Evolutionary conservation across 1,284 basidiomycete genomes (phyloP), one percentile per base, ranked within the genome.

Genomic region (Apiotrichum laibachii): DNA sequence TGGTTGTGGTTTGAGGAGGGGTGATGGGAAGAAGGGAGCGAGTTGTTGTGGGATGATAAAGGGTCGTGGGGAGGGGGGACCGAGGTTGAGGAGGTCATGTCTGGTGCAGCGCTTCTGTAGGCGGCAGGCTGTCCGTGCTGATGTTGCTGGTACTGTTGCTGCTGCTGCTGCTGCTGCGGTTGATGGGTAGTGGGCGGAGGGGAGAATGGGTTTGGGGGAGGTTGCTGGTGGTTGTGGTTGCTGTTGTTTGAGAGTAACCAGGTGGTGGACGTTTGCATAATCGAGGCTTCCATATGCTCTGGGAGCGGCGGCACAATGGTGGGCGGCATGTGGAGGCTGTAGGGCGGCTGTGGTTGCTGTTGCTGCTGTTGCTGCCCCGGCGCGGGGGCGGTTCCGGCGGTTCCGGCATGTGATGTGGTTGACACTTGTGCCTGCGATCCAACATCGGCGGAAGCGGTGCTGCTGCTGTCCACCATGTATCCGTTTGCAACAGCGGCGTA

Each of bases 81-180:
- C 40, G 40, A 42, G 26, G 26, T 31, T 18, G 18, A 2, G 15
- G 40, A 18, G 40, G 40, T 18, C 40, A 42, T 42, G 16, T 42
- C 40, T 31, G 26, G 26, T 31, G 26, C 26, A 7, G 26, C 7
- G 26, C 26, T 37, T 16, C 37, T 37, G 37, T 6, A 37, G n/a
- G 19, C 43, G 19, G n/a, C 42, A 18, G 11, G 9, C 42, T 47
- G 31, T 48, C 31, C 33, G 31, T 39, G 54, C 45, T 48, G 43
- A 2, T 48, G 47, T n/a, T 8, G 16, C 5, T 49, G 34, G 7
- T 50, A 33, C 21, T 49, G 46, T 19, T 49, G 37, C 16, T 56
- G 40, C 33, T 49, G 48, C 37, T 50, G 16, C 35, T 44, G 35
- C 35, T 56, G 37, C 21, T 40, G 48, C 26, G 3, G 43, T 49